Evolutionary conservation across 108 stramenopile genomes (phyloP).

Genomic region (Nitzschia sp.): DNA sequence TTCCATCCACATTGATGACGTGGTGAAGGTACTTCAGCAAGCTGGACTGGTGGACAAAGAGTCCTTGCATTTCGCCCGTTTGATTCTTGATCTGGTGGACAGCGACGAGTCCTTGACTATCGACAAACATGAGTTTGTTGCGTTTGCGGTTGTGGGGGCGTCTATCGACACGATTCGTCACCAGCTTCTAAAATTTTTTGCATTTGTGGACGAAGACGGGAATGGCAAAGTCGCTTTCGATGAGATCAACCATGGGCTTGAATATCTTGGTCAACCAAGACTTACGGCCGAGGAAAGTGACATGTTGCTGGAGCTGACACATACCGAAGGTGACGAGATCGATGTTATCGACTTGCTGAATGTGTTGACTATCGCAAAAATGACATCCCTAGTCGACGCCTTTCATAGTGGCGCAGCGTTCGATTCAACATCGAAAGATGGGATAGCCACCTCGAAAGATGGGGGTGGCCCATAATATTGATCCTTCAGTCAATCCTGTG

Average conservation of each 20-base stretch:
- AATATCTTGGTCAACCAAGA: conserved; percentile 32
- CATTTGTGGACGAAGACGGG: conserved; percentile 35
- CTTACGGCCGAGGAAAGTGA: conserved; percentile 4
- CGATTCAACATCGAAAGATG: no score
- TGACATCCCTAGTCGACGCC: conserved; percentile 10
- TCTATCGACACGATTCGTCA: conserved; percentile 9
- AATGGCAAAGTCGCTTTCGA: conserved; percentile 19
- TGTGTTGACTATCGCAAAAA: conserved; percentile 9
- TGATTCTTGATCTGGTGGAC: conserved; percentile 19
- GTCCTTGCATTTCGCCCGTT: not conserved
- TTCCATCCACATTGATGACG: not conserved
- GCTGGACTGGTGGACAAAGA: conserved; percentile 5
- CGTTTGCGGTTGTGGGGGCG: conserved; percentile 12
- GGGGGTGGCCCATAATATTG: no score
- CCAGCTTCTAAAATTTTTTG: conserved; percentile 30
- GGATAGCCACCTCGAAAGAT: no score
- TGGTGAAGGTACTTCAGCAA: not conserved
- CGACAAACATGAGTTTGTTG: conserved; percentile 21
- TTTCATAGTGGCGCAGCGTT: not conserved
- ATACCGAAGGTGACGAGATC: not conserved
- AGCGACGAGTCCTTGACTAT: conserved; percentile 16
- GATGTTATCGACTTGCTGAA: conserved; percentile 13
- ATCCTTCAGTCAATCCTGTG: no score
- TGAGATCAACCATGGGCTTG: conserved; percentile 27
- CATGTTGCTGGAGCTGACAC: not conserved